Evolutionary conservation across 2,329 filamentous ascomycete species (phyloP).

Genomic region (Botrytis sinoallii): DNA sequence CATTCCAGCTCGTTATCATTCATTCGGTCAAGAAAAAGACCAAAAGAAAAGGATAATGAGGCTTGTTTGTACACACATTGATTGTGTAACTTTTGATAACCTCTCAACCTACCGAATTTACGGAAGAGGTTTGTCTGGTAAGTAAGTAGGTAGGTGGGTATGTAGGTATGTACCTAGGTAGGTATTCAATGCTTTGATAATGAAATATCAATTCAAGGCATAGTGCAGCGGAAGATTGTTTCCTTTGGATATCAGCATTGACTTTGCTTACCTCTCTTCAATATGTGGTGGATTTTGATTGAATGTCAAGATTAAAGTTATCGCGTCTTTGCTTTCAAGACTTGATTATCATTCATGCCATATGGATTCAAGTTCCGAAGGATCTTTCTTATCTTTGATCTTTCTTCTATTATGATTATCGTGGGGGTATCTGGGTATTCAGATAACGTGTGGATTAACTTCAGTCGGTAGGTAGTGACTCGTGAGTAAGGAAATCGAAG

Average conservation of each 20-base stretch:
- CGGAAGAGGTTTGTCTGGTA: background rate
- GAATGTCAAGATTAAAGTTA: background rate
- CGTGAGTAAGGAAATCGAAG: background rate
- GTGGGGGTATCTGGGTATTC: background rate
- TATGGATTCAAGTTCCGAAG: background rate
- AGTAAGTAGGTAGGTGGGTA: too few relatives aligned
- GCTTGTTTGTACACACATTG: background rate
- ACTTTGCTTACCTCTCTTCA: background rate
- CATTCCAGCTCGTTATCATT: background rate
- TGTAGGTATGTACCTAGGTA: too few relatives aligned
- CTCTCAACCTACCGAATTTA: background rate
- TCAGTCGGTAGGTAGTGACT: background rate
- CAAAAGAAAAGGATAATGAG: background rate
- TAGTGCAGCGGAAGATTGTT: background rate
- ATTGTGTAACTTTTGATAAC: background rate
- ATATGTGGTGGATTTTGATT: constrained; percentile 10
- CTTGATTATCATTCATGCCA: background rate
- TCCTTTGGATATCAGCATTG: background rate
- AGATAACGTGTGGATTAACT: background rate
- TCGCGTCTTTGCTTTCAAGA: background rate
- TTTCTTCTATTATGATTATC: background rate
- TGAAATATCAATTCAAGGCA: background rate
- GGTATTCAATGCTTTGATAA: background rate
- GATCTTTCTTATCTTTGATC: background rate
- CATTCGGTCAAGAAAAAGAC: background rate